These are phyloP conservation scores for Trametes meyenii DNA, from an alignment of 768 basidiomycete genomes.

Conservation along the genomic window DNA sequence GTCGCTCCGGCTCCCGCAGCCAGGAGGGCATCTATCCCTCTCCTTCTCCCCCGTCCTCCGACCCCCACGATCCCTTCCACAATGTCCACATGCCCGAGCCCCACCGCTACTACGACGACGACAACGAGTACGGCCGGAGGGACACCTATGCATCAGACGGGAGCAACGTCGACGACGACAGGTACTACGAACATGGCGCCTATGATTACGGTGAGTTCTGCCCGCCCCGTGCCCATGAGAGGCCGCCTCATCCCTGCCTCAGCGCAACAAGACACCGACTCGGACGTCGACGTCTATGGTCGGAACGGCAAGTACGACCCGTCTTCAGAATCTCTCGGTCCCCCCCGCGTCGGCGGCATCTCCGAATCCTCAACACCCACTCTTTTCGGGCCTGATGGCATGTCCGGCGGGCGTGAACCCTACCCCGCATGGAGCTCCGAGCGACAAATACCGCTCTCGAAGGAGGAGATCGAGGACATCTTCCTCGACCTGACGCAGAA, in stretches of 20 bases:
- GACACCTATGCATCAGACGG: conserved; percentile 70
- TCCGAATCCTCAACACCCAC: conserved; percentile 78
- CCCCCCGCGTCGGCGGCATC: conserved; percentile 53
- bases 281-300: conserved; percentile 73
- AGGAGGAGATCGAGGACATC: conserved; percentile 99
- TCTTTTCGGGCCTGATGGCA: conserved; percentile 62
- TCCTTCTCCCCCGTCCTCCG: conserved; percentile 61
- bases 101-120: conserved; percentile 67
- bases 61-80: conserved; percentile 69
- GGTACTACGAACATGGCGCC: conserved; percentile 66
- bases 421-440: conserved; percentile 96
- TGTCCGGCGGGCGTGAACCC: conserved; percentile 65
- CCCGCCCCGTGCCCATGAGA: not conserved
- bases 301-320: conserved; percentile 58
- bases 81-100: conserved; percentile 39
- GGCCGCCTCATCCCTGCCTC: conserved; percentile 5
- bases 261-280: conserved; percentile 86
- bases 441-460: conserved; percentile 92
- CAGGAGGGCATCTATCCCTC: conserved; percentile 66
- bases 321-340: conserved; percentile 76
- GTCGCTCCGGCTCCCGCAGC: conserved; percentile 57
- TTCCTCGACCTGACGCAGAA: conserved; percentile 97
- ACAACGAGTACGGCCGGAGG: conserved; percentile 62
- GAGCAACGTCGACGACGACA: conserved; percentile 55
- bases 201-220: conserved; percentile 66